Evolutionary conservation across 768 basidiomycete species (phyloP).

Genomic region (Suillus weaverae): DNA sequence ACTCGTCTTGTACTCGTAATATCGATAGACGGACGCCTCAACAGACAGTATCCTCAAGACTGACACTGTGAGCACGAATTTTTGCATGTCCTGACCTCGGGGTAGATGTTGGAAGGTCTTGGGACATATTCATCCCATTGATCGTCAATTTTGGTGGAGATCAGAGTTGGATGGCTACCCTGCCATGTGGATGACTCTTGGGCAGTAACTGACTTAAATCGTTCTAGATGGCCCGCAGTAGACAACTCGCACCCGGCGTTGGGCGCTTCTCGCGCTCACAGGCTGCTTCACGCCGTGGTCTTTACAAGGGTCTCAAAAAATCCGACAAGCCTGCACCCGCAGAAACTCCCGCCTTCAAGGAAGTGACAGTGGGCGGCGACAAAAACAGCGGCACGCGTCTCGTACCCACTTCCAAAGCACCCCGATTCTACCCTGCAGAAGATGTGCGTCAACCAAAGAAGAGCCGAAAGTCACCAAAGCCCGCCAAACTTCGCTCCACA

Average conservation of each 20-base stretch:
- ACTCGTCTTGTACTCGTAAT: neutral
- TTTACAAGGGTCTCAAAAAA: conserved; percentile 86
- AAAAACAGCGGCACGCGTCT: conserved; percentile 90
- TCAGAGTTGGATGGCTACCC: conserved; percentile 35
- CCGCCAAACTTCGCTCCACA: conserved; percentile 75
- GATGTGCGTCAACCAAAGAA: conserved; percentile 91
- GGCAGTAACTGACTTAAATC: conserved; percentile 19
- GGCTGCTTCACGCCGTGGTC: conserved; percentile 76
- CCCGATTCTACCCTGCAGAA: conserved; percentile 93
- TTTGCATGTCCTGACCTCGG: conserved; percentile 15
- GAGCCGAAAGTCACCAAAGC: conserved; percentile 83
- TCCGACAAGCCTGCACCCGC: conserved; percentile 61
- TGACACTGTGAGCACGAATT: conserved; percentile 40
- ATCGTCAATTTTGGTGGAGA: conserved; percentile 12
- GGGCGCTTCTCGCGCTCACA: conserved; percentile 83
- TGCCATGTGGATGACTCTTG: conserved; percentile 36
- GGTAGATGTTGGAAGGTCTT: neutral
- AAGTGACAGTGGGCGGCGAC: conserved; percentile 83
- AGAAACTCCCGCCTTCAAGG: conserved; percentile 61
- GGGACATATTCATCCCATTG: neutral
- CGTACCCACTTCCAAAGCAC: conserved; percentile 81
- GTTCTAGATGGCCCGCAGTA: conserved; percentile 79
- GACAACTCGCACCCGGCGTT: conserved; percentile 79
- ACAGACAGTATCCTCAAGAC: conserved; percentile 44
- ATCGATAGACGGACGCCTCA: conserved; percentile 23